Evolutionary conservation across 2,329 filamentous ascomycete genomes (phyloP).

Genomic region (Cadophora gregata): DNA sequence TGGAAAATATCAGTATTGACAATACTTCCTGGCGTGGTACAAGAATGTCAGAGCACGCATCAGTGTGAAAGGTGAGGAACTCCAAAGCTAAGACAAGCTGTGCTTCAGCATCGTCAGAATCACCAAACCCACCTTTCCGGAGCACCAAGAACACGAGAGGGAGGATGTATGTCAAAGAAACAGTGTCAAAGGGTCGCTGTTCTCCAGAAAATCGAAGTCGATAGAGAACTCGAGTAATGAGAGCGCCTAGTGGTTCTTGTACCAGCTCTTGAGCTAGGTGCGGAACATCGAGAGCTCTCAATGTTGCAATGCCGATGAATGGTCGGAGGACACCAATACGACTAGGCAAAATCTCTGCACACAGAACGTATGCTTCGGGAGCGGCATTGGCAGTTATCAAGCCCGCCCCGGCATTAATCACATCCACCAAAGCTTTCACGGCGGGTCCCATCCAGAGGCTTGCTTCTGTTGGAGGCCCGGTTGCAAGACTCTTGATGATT

Average conservation of each 20-base stretch:
- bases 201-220: constrained; percentile 88
- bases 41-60: constrained; percentile 74
- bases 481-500: constrained; percentile 81
- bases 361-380: constrained; percentile 78
- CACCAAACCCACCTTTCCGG: constrained; percentile 77
- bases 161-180: constrained; percentile 86
- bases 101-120: constrained; percentile 82
- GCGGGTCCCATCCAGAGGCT: constrained; percentile 87
- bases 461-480: constrained; percentile 87
- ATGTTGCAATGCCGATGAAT: constrained; percentile 86
- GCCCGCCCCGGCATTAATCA: constrained; percentile 80
- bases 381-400: constrained; percentile 82
- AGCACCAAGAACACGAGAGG: constrained; percentile 83
- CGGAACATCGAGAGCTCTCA: constrained; percentile 78
- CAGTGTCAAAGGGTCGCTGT: constrained; percentile 89
- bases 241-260: constrained; percentile 80
- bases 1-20: constrained; percentile 73
- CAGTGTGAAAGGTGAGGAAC: constrained; percentile 86
- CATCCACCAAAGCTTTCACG: constrained; percentile 73
- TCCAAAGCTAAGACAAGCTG: constrained; percentile 90
- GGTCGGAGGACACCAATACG: constrained; percentile 78
- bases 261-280: constrained; percentile 74
- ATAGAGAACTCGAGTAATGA: constrained; percentile 89
- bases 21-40: constrained; percentile 80
- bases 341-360: constrained; percentile 74